These are phyloP conservation scores for Parmelia sp. DNA, from an alignment of 495 filamentous ascomycete genomes.

Conservation along the genomic window DNA sequence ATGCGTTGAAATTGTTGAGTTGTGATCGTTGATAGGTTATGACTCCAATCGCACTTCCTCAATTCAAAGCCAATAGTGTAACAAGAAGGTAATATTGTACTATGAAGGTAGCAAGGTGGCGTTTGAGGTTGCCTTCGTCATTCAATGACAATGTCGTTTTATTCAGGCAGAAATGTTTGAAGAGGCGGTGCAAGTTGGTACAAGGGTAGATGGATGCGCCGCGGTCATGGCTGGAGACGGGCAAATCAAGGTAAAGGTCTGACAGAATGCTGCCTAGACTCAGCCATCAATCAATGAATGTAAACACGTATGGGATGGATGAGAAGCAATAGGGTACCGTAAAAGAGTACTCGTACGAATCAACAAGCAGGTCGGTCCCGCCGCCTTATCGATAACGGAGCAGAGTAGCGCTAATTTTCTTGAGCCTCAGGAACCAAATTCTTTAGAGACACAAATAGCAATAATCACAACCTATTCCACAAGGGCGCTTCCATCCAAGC, in stretches of 20 bases:
- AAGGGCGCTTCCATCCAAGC: background rate
- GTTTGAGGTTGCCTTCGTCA: background rate
- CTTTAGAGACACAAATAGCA: background rate
- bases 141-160: background rate
- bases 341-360: slow-evolving; percentile 8
- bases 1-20: slow-evolving; percentile 3
- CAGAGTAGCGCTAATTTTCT: background rate
- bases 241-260: background rate
- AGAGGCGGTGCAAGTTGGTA: slow-evolving; percentile 13
- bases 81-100: background rate
- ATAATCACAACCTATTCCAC: background rate
- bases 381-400: slow-evolving; percentile 16
- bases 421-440: background rate
- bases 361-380: background rate
- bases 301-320: background rate
- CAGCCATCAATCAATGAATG: background rate
- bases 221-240: background rate
- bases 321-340: slow-evolving; percentile 1
- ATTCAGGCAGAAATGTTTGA: slow-evolving; percentile 7
- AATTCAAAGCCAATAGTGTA: background rate
- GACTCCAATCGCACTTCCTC: background rate
- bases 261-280: background rate
- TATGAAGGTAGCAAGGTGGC: background rate
- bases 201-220: background rate
- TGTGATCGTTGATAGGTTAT: background rate